Conservation (phyloP, 768 basidiomycete species). For the Hirschioporus abietinus region DNA sequence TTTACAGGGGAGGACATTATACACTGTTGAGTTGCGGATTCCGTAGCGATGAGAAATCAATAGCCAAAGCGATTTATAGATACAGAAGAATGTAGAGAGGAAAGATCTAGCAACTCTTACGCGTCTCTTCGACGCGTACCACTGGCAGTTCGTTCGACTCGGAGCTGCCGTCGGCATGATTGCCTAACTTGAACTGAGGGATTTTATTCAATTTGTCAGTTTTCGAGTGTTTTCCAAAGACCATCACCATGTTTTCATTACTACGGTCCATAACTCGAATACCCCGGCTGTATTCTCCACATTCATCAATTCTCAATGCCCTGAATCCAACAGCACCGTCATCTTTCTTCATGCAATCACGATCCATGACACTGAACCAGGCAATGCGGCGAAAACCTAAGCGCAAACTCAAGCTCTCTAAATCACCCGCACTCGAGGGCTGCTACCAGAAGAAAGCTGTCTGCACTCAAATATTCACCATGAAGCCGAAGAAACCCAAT, state of each 20-base stretch:
- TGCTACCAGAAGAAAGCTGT: conserved; percentile 92
- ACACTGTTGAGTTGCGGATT: not conserved
- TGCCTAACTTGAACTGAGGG: too few species aligned
- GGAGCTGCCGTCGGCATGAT: too few species aligned
- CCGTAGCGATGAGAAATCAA: not conserved
- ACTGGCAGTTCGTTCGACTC: too few species aligned
- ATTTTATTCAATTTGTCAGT: not conserved
- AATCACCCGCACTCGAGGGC: conserved; percentile 73
- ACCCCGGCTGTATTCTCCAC: not conserved
- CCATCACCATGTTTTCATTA: not conserved
- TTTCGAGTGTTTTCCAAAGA: not conserved
- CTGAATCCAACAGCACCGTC: not conserved
- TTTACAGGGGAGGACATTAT: conserved; percentile 44
- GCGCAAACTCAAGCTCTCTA: conserved; percentile 44
- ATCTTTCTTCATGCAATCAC: not conserved
- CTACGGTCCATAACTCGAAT: conserved; percentile 3
- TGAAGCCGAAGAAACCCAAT: conserved; percentile 96
- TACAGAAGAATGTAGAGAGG: not conserved
- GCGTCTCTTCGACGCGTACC: conserved; percentile 1
- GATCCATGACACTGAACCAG: conserved; percentile 74
- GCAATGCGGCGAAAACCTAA: conserved; percentile 67
- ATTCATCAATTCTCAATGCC: not conserved
- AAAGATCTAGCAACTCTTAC: conserved; percentile 1
- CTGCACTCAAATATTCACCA: conserved; percentile 72
- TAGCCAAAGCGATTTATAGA: not conserved